Evolutionary conservation across 2,329 filamentous ascomycete species (phyloP), one percentile per base, ranked within the genome.

Genomic region (Domatiomyces globalis): DNA sequence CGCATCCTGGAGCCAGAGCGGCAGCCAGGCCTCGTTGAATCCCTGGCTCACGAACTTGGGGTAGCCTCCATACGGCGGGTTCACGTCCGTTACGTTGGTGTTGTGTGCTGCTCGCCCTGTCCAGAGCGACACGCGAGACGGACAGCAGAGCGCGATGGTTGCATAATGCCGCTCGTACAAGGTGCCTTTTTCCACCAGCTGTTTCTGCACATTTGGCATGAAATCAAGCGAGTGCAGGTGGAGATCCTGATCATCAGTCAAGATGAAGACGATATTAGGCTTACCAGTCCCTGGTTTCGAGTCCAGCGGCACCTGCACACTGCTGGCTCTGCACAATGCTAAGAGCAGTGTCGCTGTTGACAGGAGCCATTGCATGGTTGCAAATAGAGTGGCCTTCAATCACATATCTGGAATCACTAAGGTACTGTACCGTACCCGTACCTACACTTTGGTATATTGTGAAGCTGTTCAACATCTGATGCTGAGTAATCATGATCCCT

Each of bases 101-200:
- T 84, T 85, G 58, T 86, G 83, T 0, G 81, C 79, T 5, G 77
- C 73, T 60, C 77, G 78, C 0, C 83, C 82, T 0, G 81, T 84
- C 73, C 75, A 79, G 1, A 85, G 64, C 9, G 74, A 77, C 2
- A 82, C 82, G 1, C 83, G 71, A 0, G 81, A 80, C 0, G 83
- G 83, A 57, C 83, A 85, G 63, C 83, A 85, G 0, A 84, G 63
- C 0, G 83, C 72, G 0, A 80, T 78, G 0, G 82, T 85, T 56
- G 79, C 81, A 53, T 78, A 85, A 59, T 85, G 82, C 43, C 76
- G 76, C 43, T 67, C 66, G 54, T 77, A 85, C 1, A 71, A 72
- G 0, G 77, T 81, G 0, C 81, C 83, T 49, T 79, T 67, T 0
- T 79, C 67, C 8, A 71, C 63, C 0, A 85, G 62, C 56, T 81